Conservation (phyloP, 306 rosid genomes). For the Gillenia trifoliata region DNA sequence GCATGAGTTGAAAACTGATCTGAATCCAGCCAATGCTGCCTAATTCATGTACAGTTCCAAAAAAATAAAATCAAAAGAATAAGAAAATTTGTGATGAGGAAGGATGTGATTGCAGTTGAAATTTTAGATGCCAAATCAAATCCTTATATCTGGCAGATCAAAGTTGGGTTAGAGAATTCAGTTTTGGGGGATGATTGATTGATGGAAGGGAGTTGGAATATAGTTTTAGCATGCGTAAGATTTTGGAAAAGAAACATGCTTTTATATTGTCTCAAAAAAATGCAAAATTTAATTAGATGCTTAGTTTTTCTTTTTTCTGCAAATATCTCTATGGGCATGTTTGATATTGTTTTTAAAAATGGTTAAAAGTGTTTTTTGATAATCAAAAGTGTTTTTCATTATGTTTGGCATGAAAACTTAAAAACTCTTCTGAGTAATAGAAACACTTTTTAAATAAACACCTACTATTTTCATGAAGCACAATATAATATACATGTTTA, state of each 20-base stretch:
- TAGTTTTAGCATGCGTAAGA: neutral
- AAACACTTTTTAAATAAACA: neutral
- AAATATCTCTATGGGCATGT: neutral
- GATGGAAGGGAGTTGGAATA: conserved; percentile 10
- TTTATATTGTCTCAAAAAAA: neutral
- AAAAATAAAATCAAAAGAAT: neutral
- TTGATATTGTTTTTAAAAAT: no score
- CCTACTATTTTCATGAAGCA: neutral
- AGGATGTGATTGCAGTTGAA: conserved; percentile 4
- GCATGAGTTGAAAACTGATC: neutral
- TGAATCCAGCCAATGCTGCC: neutral
- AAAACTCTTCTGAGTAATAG: no score
- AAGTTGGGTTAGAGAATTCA: conserved; percentile 16
- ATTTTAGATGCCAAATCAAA: conserved; percentile 12
- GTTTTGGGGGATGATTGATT: conserved; percentile 22
- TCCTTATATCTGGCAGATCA: conserved; percentile 1
- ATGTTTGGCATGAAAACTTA: no score
- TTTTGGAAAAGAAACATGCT: neutral
- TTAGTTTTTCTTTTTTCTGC: neutral
- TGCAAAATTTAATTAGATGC: neutral
- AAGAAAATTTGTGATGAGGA: neutral
- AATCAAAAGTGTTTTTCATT: no score
- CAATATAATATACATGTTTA: no score
- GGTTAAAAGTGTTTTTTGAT: no score
- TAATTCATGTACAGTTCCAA: neutral